Percentiles rank a stretch among this genome's conserved stretches.
These are phyloP conservation scores for Microthyrium microscopicum DNA, from an alignment of 2,329 filamentous ascomycete species.

Conservation along the genomic window DNA sequence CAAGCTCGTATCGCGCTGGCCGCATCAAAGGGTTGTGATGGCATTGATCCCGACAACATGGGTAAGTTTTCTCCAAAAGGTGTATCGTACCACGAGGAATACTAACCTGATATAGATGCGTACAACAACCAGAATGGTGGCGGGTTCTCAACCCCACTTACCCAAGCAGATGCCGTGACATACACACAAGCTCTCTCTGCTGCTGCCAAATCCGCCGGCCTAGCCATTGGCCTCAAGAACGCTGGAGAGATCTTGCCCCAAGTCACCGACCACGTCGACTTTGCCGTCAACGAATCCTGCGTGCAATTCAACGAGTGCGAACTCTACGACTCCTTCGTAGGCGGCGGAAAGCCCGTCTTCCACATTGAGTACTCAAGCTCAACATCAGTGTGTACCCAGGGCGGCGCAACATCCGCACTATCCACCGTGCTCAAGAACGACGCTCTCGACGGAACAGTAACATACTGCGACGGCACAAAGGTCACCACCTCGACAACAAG, in stretches of 20 bases:
- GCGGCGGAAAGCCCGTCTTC: slow-evolving; percentile 50
- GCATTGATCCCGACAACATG: slow-evolving; percentile 34
- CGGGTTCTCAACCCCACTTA: slow-evolving; percentile 18
- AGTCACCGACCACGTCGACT: slow-evolving; percentile 39
- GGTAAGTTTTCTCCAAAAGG: neutral
- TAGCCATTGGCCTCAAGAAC: slow-evolving; percentile 55
- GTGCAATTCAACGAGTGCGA: slow-evolving; percentile 42
- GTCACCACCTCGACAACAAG: too few relatives aligned
- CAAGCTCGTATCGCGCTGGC: slow-evolving; percentile 41
- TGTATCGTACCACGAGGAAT: slow-evolving; percentile 9
- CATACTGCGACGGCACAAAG: too few relatives aligned
- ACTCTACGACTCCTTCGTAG: slow-evolving; percentile 40
- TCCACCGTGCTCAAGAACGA: slow-evolving; percentile 51
- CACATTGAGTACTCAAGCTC: slow-evolving; percentile 48
- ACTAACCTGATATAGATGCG: slow-evolving; percentile 13
- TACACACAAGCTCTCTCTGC: slow-evolving; percentile 44
- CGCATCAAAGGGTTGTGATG: slow-evolving; percentile 45
- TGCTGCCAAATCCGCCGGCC: slow-evolving; percentile 34
- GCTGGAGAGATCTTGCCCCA: slow-evolving; percentile 40
- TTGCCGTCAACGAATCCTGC: slow-evolving; percentile 56
- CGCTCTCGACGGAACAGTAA: slow-evolving; percentile 43
- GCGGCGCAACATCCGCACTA: slow-evolving; percentile 28
- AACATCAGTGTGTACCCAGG: slow-evolving; percentile 4
- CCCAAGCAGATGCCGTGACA: slow-evolving; percentile 36
- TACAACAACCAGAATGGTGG: slow-evolving; percentile 11